Percentiles rank a stretch among this genome's conserved stretches.
phyloP scores from a whole-genome alignment of 768 basidiomycete genomes.

The Boletus rufocinnamomeus region DNA sequence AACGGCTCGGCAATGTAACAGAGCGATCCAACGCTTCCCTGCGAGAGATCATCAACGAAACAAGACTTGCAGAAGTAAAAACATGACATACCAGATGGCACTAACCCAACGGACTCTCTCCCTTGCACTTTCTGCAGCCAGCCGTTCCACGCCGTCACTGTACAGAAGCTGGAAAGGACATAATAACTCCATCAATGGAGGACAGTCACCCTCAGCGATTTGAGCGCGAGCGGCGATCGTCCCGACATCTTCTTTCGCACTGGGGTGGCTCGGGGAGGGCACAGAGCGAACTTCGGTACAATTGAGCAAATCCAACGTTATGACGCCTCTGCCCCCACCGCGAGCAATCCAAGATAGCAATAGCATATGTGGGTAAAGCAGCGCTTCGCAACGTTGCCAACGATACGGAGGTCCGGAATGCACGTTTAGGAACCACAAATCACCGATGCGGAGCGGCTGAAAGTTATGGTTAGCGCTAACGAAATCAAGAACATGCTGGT shows the following conservation, averaged over 20 bases:
- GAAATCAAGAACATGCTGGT: neutral
- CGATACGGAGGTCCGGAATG: constrained; percentile 76
- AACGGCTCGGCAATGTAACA: constrained; percentile 49
- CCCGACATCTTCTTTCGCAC: constrained; percentile 83
- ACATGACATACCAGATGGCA: constrained; percentile 69
- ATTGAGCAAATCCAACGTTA: constrained; percentile 83
- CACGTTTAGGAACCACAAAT: constrained; percentile 91
- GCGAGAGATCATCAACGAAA: constrained; percentile 6
- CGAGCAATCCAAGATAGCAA: constrained; percentile 86
- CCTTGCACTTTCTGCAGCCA: constrained; percentile 85
- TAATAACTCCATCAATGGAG: constrained; percentile 65
- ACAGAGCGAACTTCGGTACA: constrained; percentile 85
- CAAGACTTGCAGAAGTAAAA: neutral
- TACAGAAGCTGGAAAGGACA: constrained; percentile 93
- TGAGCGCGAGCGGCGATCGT: constrained; percentile 76
- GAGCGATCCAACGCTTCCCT: constrained; percentile 82
- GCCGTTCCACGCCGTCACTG: constrained; percentile 82
- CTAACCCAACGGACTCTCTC: constrained; percentile 92
- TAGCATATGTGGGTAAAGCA: constrained; percentile 81
- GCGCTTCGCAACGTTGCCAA: constrained; percentile 82
- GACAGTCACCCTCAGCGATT: constrained; percentile 43
- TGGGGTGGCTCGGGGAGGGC: constrained; percentile 78
- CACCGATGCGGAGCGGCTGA: constrained; percentile 86
- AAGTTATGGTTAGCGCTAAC: constrained; percentile 11
- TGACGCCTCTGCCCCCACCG: constrained; percentile 80